phyloP scores from a whole-genome alignment of 148 eudicot genomes.

The Vaccinium myrtillus region DNA sequence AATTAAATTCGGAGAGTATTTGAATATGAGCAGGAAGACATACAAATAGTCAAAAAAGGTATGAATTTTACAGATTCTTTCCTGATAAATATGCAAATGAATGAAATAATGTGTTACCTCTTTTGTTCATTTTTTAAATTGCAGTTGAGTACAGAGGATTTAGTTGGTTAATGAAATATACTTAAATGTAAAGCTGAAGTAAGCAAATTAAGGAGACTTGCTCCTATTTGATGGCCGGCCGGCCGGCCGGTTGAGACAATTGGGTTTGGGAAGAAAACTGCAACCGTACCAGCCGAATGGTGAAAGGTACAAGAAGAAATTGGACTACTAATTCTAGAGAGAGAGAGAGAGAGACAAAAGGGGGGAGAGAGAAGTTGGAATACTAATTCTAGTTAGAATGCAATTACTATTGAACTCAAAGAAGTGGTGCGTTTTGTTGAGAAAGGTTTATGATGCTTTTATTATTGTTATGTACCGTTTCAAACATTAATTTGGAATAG shows the following conservation, averaged over 20 bases:
- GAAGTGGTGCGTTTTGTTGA: background rate
- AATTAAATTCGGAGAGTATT: background rate
- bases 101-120: background rate
- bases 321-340: background rate
- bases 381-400: too few relatives aligned
- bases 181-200: conserved; percentile 2
- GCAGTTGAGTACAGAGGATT: background rate
- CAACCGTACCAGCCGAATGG: background rate
- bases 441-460: background rate
- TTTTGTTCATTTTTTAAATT: background rate
- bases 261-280: background rate
- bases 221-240: conserved; percentile 14
- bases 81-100: background rate
- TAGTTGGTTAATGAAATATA: background rate
- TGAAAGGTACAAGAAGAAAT: background rate
- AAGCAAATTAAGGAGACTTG: background rate
- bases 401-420: background rate
- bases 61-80: background rate
- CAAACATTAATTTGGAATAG: background rate
- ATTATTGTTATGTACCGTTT: background rate
- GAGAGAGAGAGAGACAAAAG: background rate
- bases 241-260: background rate
- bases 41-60: background rate
- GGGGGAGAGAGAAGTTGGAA: background rate
- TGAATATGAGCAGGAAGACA: background rate